phyloP scores from a whole-genome alignment of 345 rosid species.

The Litchi chinensis region DNA sequence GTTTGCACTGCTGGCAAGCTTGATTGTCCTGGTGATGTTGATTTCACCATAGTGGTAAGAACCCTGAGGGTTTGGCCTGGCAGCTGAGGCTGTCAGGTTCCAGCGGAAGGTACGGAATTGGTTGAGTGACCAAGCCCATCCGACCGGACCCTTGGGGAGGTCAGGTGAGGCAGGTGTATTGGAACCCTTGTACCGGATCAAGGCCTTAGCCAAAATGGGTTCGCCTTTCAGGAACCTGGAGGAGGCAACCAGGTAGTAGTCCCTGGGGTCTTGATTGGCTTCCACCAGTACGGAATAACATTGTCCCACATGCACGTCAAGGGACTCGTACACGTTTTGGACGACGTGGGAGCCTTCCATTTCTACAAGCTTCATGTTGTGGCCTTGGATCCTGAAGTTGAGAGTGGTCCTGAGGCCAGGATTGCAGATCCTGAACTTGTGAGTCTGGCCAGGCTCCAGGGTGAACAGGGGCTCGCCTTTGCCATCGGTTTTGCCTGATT shows the following conservation, averaged over 20 bases:
- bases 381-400: slow-evolving; percentile 72
- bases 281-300: slow-evolving; percentile 63
- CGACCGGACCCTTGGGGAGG: slow-evolving; percentile 54
- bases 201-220: slow-evolving; percentile 38
- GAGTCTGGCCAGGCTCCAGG: slow-evolving; percentile 64
- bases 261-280: slow-evolving; percentile 54
- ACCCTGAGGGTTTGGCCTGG: slow-evolving; percentile 85
- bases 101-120: slow-evolving; percentile 77
- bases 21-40: slow-evolving; percentile 71
- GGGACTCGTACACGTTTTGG: slow-evolving; percentile 67
- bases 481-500: slow-evolving; percentile 39
- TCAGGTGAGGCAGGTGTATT: slow-evolving; percentile 37
- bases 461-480: slow-evolving; percentile 49
- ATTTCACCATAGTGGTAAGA: slow-evolving; percentile 77
- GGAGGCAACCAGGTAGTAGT: slow-evolving; percentile 67
- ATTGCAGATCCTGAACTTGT: slow-evolving; percentile 71
- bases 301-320: slow-evolving; percentile 72
- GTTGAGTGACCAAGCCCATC: slow-evolving; percentile 82
- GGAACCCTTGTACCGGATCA: slow-evolving; percentile 51
- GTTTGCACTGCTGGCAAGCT: slow-evolving; percentile 47
- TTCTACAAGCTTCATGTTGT: slow-evolving; percentile 72
- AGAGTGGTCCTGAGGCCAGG: slow-evolving; percentile 57
- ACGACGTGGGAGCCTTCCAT: slow-evolving; percentile 74
- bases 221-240: slow-evolving; percentile 51
- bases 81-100: slow-evolving; percentile 78